Base-by-base conservation (phyloP, 2,329 filamentous ascomycete genomes). In the Penicillium capsulatum region DNA sequence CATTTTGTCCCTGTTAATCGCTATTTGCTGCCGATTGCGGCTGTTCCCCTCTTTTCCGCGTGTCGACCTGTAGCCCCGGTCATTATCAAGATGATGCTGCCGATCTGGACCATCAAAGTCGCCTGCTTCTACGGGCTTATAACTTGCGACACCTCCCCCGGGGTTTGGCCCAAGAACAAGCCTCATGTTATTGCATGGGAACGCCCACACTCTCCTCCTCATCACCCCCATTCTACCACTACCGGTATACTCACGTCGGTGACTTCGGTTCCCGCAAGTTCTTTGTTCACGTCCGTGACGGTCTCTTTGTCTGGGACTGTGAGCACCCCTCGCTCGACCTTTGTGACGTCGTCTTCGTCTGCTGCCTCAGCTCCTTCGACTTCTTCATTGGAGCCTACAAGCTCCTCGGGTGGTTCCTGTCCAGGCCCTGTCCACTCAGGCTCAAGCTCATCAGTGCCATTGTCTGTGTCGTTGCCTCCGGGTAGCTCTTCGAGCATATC, bases 51-150 rank as follows among this genome's bases (percentile, higher is more conserved):
- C 14, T 26, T 17, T 31, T 27, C 14, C 42, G 34, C 26, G 26
- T 39, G 19, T 22, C 9, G 19, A 22, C 19, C 19, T 22, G 19
- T 22, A 9, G 5, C 41, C 47, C 40, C 47, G 44, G 51, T 28
- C 43, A 31, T 24, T 26, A 44, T 53, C 46, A 34, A 43, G 43
- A 60, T 60, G 55, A 44, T 46, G 37, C 30, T 48, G 15, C 40
- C 47, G 19, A 38, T 36, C 30, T 57, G 53, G 47, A 44, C 54
- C 28, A 29, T 57, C 14, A 42, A 54, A 38, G 26, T 51, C 17
- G 53, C 46, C 17, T 60, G 56, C 36, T 61, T 51, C 51, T 56
- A 54, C 32, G 59, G 55, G 24, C 41, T 61, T 55, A 57, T 60
- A 60, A 60, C 50, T 16, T 62, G 58, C 50, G 47, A 48, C 38